phyloP scores from a whole-genome alignment of 371 early-diverging fungal species.

The Neoconidiobolus thromboides region DNA sequence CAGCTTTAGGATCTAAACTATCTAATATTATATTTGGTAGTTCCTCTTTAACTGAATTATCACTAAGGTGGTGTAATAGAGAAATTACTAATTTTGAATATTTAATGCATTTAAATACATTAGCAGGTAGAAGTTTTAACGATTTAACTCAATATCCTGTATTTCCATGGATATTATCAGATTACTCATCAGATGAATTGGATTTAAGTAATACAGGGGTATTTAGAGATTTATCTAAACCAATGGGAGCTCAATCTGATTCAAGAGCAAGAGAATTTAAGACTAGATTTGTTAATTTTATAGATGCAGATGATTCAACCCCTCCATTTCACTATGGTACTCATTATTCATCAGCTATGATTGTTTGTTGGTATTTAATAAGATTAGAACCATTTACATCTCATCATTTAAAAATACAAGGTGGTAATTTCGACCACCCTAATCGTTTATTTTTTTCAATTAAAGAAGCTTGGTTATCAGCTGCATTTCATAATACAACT shows the following conservation, averaged over 20 bases:
- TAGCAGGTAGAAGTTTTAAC: conserved; percentile 55
- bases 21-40: conserved; percentile 42
- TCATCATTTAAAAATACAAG: conserved; percentile 55
- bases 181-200: conserved; percentile 40
- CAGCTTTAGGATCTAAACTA: conserved; percentile 18
- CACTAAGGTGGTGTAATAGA: conserved; percentile 46
- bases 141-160: conserved; percentile 51
- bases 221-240: conserved; percentile 66
- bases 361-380: conserved; percentile 63
- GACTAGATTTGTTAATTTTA: conserved; percentile 24
- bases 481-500: conserved; percentile 48
- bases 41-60: conserved; percentile 41
- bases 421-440: conserved; percentile 78
- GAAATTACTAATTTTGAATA: conserved; percentile 79
- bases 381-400: conserved; percentile 73
- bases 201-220: conserved; percentile 45
- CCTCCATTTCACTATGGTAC: conserved; percentile 72
- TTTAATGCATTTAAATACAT: conserved; percentile 67
- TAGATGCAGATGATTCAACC: conserved; percentile 39
- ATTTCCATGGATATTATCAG: conserved; percentile 54
- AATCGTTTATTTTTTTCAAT: conserved; percentile 44
- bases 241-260: conserved; percentile 64
- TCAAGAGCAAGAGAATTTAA: conserved; percentile 32
- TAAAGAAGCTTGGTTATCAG: conserved; percentile 44
- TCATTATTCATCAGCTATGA: conserved; percentile 75